Evolutionary conservation across 2,329 filamentous ascomycete species (phyloP).

Genomic region (Aspergillus viridinutans): DNA sequence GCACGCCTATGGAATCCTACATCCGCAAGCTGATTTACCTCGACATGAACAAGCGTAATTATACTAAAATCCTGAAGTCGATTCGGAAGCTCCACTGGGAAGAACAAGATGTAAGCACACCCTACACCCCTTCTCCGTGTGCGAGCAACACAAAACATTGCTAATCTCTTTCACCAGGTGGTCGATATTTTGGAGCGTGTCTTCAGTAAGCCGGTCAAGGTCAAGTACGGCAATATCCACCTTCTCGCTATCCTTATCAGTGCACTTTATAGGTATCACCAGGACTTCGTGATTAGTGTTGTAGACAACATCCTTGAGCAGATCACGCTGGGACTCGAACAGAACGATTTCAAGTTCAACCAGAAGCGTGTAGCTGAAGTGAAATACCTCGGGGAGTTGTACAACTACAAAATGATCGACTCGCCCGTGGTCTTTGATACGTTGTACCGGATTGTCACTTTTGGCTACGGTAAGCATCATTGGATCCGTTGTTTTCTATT

Average conservation of each 20-base stretch:
- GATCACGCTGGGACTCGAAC: constrained; percentile 80
- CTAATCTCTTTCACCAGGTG: constrained; percentile 45
- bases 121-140: background rate
- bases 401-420: constrained; percentile 96
- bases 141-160: background rate
- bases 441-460: constrained; percentile 89
- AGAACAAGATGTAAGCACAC: constrained; percentile 64
- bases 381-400: constrained; percentile 93
- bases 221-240: constrained; percentile 96
- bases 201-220: constrained; percentile 92
- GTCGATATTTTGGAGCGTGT: constrained; percentile 78
- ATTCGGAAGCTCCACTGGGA: constrained; percentile 97
- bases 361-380: constrained; percentile 92
- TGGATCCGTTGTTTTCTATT: background rate
- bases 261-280: constrained; percentile 86
- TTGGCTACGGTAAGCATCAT: constrained; percentile 65
- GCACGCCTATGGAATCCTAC: constrained; percentile 88
- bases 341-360: constrained; percentile 97
- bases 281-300: constrained; percentile 82
- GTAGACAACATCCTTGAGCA: constrained; percentile 90
- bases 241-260: constrained; percentile 85
- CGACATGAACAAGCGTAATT: constrained; percentile 89
- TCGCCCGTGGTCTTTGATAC: constrained; percentile 93
- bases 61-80: constrained; percentile 89
- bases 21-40: constrained; percentile 88